Conservation (phyloP, 1,284 basidiomycete species). For the Grifola frondosa region DNA sequence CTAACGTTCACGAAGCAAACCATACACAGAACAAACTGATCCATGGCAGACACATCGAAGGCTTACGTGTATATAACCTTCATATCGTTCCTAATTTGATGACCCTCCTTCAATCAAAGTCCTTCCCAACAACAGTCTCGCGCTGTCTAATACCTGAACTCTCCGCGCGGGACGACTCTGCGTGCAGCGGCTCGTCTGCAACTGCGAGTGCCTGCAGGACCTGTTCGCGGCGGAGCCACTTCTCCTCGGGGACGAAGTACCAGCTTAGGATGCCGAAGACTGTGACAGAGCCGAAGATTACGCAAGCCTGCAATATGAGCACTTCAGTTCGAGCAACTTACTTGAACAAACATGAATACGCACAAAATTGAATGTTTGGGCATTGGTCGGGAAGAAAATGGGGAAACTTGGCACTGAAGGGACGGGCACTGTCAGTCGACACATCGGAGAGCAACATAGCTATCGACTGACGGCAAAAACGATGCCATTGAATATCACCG, state of each 20-base stretch:
- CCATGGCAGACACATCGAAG: too few species aligned
- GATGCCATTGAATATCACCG: constrained; percentile 70
- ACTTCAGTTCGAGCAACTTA: too few species aligned
- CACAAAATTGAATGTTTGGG: constrained; percentile 78
- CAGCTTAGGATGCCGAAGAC: constrained; percentile 74
- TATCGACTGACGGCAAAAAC: constrained; percentile 61
- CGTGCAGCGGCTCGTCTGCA: constrained; percentile 30
- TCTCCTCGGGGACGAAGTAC: constrained; percentile 73
- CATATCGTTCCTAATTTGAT: too few species aligned
- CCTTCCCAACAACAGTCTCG: neutral
- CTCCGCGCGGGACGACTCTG: constrained; percentile 5
- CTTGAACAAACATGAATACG: constrained; percentile 29
- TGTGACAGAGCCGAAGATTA: constrained; percentile 77
- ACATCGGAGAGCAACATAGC: neutral
- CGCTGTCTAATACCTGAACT: neutral
- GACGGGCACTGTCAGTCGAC: constrained; percentile 9
- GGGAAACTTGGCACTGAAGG: constrained; percentile 71
- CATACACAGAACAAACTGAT: too few species aligned
- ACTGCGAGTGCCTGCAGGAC: constrained; percentile 47
- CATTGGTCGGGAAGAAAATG: constrained; percentile 78
- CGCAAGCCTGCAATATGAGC: constrained; percentile 51
- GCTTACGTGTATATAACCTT: too few species aligned
- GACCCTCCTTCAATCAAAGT: neutral
- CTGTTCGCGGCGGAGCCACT: constrained; percentile 71
- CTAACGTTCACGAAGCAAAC: too few species aligned